A percentile compares a stretch with the other conserved stretches of the same genome.
Evolutionary conservation across 805 yeast species (phyloP).

Genomic region (Candida peoriensis): DNA sequence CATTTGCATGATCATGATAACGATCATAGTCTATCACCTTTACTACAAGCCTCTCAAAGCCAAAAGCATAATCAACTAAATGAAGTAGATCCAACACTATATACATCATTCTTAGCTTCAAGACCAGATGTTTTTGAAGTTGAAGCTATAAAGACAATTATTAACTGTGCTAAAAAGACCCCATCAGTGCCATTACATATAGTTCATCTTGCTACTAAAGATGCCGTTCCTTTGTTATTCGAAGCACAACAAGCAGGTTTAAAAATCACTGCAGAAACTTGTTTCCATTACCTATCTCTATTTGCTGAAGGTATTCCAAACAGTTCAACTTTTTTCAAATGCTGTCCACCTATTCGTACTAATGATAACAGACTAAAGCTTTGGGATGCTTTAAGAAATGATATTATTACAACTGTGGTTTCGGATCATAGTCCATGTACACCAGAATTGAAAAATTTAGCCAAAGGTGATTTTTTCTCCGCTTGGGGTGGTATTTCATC

Average conservation of each 20-base stretch:
- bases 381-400: constrained; percentile 72
- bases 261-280: constrained; percentile 83
- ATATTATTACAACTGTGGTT: constrained; percentile 76
- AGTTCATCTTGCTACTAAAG: constrained; percentile 84
- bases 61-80: constrained; percentile 36
- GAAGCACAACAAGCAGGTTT: constrained; percentile 55
- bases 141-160: constrained; percentile 72
- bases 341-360: constrained; percentile 91
- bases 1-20: constrained; percentile 20
- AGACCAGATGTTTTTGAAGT: constrained; percentile 88
- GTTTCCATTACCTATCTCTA: constrained; percentile 85
- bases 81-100: constrained; percentile 23
- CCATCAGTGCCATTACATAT: constrained; percentile 75
- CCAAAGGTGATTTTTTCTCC: constrained; percentile 78
- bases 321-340: constrained; percentile 79
- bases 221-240: constrained; percentile 69
- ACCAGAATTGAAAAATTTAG: constrained; percentile 79
- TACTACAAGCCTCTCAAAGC: constrained; percentile 38
- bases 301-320: constrained; percentile 73
- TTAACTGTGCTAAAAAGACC: constrained; percentile 50
- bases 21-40: constrained; percentile 24
- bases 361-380: constrained; percentile 63
- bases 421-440: constrained; percentile 97
- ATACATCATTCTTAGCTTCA: constrained; percentile 42
- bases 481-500: constrained; percentile 98